These are phyloP conservation scores for Didymella lethalis DNA, from an alignment of 2,329 filamentous ascomycete species.

Conservation along the genomic window DNA sequence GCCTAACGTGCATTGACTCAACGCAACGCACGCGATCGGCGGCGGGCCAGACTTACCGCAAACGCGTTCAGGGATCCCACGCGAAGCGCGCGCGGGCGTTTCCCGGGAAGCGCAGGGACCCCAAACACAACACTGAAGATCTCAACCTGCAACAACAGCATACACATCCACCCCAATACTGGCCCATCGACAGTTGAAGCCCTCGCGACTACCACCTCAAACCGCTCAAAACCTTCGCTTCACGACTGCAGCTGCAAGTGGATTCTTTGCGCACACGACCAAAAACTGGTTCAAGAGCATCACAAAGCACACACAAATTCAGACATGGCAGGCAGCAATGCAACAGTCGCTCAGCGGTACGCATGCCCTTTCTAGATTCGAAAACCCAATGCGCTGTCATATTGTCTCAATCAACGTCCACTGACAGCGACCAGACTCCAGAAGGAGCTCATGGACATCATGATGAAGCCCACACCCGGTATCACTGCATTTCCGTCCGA, in stretches of 20 bases:
- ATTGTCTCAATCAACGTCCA: not conserved
- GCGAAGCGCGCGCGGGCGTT: conserved; percentile 19
- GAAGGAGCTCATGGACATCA: conserved; percentile 97
- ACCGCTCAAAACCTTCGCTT: not conserved
- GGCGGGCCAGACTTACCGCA: conserved; percentile 10
- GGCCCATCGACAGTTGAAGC: not conserved
- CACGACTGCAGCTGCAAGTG: not conserved
- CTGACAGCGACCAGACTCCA: conserved; percentile 71
- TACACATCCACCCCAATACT: not conserved
- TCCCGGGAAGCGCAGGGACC: conserved; percentile 31
- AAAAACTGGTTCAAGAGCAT: not conserved
- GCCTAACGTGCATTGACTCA: conserved; percentile 10
- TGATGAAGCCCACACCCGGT: conserved; percentile 92
- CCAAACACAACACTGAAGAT: conserved; percentile 29
- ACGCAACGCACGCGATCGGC: conserved; percentile 15
- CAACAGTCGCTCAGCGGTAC: conserved; percentile 59
- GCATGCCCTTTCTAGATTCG: conserved; percentile 12
- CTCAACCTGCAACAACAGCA: not conserved
- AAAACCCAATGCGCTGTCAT: conserved; percentile 49
- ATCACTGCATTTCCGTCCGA: conserved; percentile 95
- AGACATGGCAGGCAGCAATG: conserved; percentile 49
- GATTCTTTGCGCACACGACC: conserved; percentile 4
- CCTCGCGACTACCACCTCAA: not conserved
- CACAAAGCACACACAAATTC: conserved; percentile 9
- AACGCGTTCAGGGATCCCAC: conserved; percentile 25